Evolutionary conservation across 768 basidiomycete species (phyloP), one percentile per base, ranked within the genome.

Genomic region (Austroboletus eburneus): DNA sequence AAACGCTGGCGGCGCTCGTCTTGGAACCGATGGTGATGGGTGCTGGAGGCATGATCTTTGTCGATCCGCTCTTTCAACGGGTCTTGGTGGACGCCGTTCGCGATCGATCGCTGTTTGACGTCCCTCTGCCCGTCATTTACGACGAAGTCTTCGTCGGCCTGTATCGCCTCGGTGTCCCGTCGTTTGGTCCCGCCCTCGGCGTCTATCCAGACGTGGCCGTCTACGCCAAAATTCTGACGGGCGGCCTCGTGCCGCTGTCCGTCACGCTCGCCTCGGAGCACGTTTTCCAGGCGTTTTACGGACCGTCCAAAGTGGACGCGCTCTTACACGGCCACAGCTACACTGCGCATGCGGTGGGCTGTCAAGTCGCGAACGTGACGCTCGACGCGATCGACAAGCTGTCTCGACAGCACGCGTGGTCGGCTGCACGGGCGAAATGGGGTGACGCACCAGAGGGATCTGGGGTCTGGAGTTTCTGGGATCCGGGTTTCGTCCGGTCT

Each of bases 61-160:
- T 97, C 21, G 95, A 98, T 62, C 95, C 95, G 9, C 81, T 98
- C 35, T 97, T 95, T 75, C 95, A 98, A 63, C 79, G 90, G 22
- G 72, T 92, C 24, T 65, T 98, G 53, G 70, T 97, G 33, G 91
- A 96, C 56, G 76, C 81, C 3, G 87, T 90, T 5, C 83, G 95
- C 48, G 66, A 73, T 21, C 57, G 60, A 25, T 63, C 63, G 12
- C 55, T 71, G 12, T 64, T 69, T 13, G 42, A 62, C 5, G 52
- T 64, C 7, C 87, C 87, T 3, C 71, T 97, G 13, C 92, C 95
- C 0, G 85, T 98, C 54, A 81, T 98, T 48, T 97, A 88, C 58
- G 95, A 98, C 63, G 95, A 97, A 65, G 95, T 98, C 9, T 98
- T 97, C 61, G 81, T 86, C 20, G 95, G 95, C 0, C 73, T 97